phyloP scores from a whole-genome alignment of 306 rosid genomes.

The Bauhinia variegata region DNA sequence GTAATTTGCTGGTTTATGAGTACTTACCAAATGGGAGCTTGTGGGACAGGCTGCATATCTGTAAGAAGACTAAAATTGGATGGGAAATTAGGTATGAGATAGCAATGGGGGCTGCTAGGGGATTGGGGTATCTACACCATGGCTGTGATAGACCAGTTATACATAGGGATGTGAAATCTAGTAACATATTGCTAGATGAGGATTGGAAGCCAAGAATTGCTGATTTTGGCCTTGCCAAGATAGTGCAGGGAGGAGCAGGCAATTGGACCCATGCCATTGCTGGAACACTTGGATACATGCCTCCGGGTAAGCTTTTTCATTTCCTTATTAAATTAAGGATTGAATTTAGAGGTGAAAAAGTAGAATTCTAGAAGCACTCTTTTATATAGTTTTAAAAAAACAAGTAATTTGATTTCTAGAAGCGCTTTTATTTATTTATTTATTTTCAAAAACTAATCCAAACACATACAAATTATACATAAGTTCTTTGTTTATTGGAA shows the following conservation, averaged over 20 bases:
- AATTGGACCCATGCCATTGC: constrained; percentile 74
- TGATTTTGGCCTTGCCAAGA: constrained; percentile 90
- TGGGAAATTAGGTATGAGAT: constrained; percentile 84
- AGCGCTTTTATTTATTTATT: no score
- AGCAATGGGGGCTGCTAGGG: constrained; percentile 87
- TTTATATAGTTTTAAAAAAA: no score
- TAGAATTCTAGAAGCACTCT: no score
- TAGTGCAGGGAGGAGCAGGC: constrained; percentile 62
- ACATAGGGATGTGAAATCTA: constrained; percentile 87
- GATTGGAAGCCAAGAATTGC: constrained; percentile 88
- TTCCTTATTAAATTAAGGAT: neutral
- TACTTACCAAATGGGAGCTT: constrained; percentile 86
- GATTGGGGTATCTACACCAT: constrained; percentile 87
- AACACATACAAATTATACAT: no score
- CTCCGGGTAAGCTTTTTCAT: constrained; percentile 70
- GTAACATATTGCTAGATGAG: constrained; percentile 79
- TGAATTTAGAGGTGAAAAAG: no score
- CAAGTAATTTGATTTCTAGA: no score
- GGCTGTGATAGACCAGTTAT: constrained; percentile 76
- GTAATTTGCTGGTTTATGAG: constrained; percentile 83
- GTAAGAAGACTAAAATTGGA: constrained; percentile 57
- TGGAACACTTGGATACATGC: constrained; percentile 84
- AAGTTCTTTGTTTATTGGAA: no score
- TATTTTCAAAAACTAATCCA: no score
- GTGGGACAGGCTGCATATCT: constrained; percentile 76